Conservation (phyloP, 805 yeast genomes). For the Cyberlindnera veronae region DNA sequence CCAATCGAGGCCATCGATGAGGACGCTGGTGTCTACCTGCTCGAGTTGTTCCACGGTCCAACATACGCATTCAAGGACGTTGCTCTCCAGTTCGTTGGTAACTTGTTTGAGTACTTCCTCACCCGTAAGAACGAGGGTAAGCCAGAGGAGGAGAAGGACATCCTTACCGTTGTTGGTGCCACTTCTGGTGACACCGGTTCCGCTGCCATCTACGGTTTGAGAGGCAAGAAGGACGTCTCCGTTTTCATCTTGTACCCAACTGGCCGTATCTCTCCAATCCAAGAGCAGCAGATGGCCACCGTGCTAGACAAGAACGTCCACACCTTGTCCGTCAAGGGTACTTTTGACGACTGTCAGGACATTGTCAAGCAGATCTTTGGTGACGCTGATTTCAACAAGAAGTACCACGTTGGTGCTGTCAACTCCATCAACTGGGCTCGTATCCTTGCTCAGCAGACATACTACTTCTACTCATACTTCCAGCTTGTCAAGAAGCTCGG, state of each 20-base stretch:
- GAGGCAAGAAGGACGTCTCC: slow-evolving; percentile 96
- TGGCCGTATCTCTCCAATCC: slow-evolving; percentile 95
- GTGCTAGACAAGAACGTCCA: slow-evolving; percentile 91
- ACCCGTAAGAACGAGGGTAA: slow-evolving; percentile 61
- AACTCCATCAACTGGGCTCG: slow-evolving; percentile 99
- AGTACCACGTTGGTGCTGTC: slow-evolving; percentile 94
- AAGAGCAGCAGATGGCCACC: slow-evolving; percentile 98
- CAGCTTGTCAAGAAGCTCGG: slow-evolving; percentile 46
- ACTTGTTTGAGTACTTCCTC: slow-evolving; percentile 89
- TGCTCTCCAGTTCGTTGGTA: slow-evolving; percentile 97
- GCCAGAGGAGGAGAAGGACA: slow-evolving; percentile 60
- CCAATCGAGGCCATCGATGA: slow-evolving; percentile 68
- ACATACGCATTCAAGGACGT: slow-evolving; percentile 99
- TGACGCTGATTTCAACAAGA: slow-evolving; percentile 80
- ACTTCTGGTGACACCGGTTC: slow-evolving; percentile 99
- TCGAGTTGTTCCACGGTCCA: slow-evolving; percentile 98
- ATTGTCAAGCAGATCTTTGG: slow-evolving; percentile 91
- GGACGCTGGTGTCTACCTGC: slow-evolving; percentile 58
- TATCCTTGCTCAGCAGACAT: slow-evolving; percentile 95
- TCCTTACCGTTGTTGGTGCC: slow-evolving; percentile 96
- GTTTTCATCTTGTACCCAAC: slow-evolving; percentile 96
- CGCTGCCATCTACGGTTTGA: slow-evolving; percentile 96
- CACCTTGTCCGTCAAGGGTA: slow-evolving; percentile 91
- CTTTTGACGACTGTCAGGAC: slow-evolving; percentile 98
- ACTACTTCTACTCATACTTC: slow-evolving; percentile 92